Evolutionary conservation across 106 monocot genomes (phyloP).

Genomic region (Ottelia alismoides): DNA sequence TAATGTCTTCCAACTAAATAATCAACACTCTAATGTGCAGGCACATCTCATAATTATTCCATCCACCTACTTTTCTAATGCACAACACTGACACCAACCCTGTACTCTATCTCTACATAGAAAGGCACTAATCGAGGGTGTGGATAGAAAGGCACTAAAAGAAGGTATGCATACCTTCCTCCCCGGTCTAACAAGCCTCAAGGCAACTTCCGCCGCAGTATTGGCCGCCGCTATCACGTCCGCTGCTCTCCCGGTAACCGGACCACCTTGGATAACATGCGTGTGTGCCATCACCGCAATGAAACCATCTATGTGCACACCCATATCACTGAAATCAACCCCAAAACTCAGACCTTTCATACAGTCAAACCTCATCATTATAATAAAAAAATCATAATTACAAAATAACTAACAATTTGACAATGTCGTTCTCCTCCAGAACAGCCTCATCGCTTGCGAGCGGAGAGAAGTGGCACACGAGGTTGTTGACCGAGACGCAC

Average conservation of each 20-base stretch:
- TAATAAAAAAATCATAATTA: not conserved
- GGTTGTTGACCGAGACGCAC: conserved; percentile 88
- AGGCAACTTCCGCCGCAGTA: conserved; percentile 26
- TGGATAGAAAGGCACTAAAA: not conserved
- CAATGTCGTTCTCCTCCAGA: conserved; percentile 68
- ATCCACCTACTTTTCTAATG: too few relatives aligned
- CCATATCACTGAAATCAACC: conserved; percentile 17
- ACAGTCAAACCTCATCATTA: not conserved
- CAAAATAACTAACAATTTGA: conserved; percentile 46
- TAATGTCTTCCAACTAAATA: too few relatives aligned
- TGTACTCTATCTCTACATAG: too few relatives aligned
- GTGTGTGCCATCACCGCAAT: conserved; percentile 32
- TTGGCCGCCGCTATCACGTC: conserved; percentile 24
- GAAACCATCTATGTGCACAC: conserved; percentile 30
- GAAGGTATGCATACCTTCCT: conserved; percentile 6
- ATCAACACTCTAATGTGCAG: too few relatives aligned
- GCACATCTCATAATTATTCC: too few relatives aligned
- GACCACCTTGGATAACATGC: conserved; percentile 16
- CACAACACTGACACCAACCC: too few relatives aligned
- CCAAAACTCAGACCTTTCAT: not conserved
- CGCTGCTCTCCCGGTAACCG: conserved; percentile 26
- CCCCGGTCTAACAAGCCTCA: conserved; percentile 29
- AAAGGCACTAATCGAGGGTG: too few relatives aligned
- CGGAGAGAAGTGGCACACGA: conserved; percentile 81
- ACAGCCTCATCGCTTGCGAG: conserved; percentile 56